Evolutionary conservation across 2,329 filamentous ascomycete genomes (phyloP), one percentile per base, ranked within the genome.

Genomic region (Trichoderma gracile): DNA sequence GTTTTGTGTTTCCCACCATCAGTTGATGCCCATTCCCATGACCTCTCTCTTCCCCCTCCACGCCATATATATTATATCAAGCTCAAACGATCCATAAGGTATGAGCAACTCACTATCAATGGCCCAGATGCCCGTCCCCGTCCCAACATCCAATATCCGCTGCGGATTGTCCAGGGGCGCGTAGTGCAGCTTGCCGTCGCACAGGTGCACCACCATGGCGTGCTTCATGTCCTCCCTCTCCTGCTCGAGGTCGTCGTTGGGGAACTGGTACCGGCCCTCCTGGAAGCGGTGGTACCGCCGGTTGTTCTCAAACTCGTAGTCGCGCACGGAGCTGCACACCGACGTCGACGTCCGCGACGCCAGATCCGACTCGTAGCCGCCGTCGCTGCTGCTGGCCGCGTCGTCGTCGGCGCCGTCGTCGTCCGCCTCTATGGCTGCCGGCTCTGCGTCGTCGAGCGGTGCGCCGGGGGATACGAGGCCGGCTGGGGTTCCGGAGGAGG

Each of bases 231-330:
- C 77, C 67, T 81, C 78, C 23, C 80, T 70, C 66, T 78, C 77
- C 67, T 80, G 79, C 66, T 81, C 79, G 3, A 72, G 68, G n/a
- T 79, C 75, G 60, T 81, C 79, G 64, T 81, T 80, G 17, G 77
- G 77, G 62, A 78, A 75, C 30, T 74, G 71, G 42, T 77, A 77
- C 1, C 73, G 67, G 5, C 78, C 78, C 62, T 79, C 73, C 33
- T 76, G 72, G 63, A 77, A 80, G 65, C 73, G 77, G 68, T 79
- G 78, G 42, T 79, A 80, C 40, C 78, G 74, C 33, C 78, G 71
- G 10, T 75, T 76, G 42, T 80, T 80, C 69, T 80, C 77, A 65
- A 78, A 80, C 14, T 74, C 70, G 67, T 78, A 78, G 62, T 79
- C 72, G 65, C 74, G 76, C 30, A 79, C 70, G 62, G 73, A 78